Percentiles rank a stretch among this genome's conserved stretches.
phyloP scores from a whole-genome alignment of 306 rosid species.

The Rosa rugosa region DNA sequence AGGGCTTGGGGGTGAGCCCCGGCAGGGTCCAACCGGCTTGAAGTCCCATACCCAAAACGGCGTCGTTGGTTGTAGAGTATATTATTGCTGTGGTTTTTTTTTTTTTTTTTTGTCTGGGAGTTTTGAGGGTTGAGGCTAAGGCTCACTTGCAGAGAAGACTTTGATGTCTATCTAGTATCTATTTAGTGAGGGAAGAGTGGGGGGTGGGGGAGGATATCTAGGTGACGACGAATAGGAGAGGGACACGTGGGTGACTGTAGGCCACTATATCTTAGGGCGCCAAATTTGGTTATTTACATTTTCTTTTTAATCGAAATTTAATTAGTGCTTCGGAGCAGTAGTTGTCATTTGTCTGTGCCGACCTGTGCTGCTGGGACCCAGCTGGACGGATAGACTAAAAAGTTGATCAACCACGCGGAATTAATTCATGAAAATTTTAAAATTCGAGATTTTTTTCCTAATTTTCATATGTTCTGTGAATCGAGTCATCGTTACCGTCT shows the following conservation, averaged over 20 bases:
- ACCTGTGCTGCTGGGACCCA: slow-evolving; percentile 60
- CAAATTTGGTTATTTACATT: neutral
- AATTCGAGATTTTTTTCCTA: neutral
- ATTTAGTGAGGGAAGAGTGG: slow-evolving; percentile 22
- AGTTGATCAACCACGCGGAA: neutral
- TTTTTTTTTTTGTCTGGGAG: neutral
- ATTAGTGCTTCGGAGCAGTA: slow-evolving; percentile 26
- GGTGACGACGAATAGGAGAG: slow-evolving; percentile 25
- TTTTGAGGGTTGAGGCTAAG: neutral
- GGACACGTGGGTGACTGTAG: slow-evolving; percentile 46
- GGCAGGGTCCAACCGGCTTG: slow-evolving; percentile 30
- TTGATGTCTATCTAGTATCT: slow-evolving; percentile 22
- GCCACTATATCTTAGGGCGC: slow-evolving; percentile 41
- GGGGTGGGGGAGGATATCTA: slow-evolving; percentile 47
- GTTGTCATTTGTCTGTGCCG: slow-evolving; percentile 67
- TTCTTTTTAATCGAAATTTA: neutral
- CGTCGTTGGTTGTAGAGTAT: neutral
- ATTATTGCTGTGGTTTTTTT: neutral
- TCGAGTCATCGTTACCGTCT: neutral
- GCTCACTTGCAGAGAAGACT: neutral
- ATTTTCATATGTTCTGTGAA: neutral
- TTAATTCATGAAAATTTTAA: slow-evolving; percentile 1
- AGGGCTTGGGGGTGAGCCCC: slow-evolving; percentile 58
- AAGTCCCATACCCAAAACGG: slow-evolving; percentile 51
- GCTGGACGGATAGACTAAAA: neutral